Evolutionary conservation across 106 monocot genomes (phyloP).

Genomic region (Apostasia shenzhenica): DNA sequence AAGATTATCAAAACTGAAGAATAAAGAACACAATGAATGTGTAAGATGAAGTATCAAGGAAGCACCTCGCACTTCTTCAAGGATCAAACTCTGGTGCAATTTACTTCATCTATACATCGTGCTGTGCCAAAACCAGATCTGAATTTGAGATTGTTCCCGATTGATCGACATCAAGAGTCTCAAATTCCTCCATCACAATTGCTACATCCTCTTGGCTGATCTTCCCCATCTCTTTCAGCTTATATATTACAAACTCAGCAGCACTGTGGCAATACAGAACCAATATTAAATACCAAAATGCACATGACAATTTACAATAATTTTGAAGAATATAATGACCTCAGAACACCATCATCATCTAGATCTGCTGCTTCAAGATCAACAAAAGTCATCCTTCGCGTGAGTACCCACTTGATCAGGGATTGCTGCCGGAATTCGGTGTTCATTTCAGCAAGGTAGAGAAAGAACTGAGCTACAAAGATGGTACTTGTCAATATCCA

Average conservation of each 20-base stretch:
- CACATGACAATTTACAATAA: neutral
- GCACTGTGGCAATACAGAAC: slow-evolving; percentile 33
- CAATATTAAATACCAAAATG: neutral
- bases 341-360: slow-evolving; percentile 60
- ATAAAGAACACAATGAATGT: no score
- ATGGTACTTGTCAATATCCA: slow-evolving; percentile 79
- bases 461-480: slow-evolving; percentile 66
- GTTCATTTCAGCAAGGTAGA: slow-evolving; percentile 75
- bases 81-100: no score
- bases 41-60: no score
- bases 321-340: slow-evolving; percentile 33
- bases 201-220: slow-evolving; percentile 79
- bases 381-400: slow-evolving; percentile 66
- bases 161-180: slow-evolving; percentile 81
- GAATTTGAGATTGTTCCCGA: slow-evolving; percentile 47
- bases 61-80: no score
- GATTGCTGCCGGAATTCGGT: slow-evolving; percentile 47
- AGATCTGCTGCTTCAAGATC: slow-evolving; percentile 95
- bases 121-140: slow-evolving; percentile 47
- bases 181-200: slow-evolving; percentile 77
- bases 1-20: no score
- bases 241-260: slow-evolving; percentile 86
- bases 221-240: slow-evolving; percentile 98
- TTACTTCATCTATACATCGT: no score
- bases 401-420: slow-evolving; percentile 83